Evolutionary conservation across 805 yeast genomes (phyloP).

Genomic region (Myxozyma geophila): DNA sequence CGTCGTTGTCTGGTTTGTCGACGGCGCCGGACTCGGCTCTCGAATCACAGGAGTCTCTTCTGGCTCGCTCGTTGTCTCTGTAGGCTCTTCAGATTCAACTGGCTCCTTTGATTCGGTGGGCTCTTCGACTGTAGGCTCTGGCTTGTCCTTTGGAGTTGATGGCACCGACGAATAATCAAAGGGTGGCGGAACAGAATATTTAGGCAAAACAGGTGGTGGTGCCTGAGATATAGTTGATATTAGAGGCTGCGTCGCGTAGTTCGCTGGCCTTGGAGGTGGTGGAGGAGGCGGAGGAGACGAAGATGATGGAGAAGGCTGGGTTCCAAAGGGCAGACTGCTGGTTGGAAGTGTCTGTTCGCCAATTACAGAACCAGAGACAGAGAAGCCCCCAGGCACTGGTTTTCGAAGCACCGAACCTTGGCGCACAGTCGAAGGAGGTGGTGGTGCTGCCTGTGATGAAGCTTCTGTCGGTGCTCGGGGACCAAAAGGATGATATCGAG

Average conservation of each 20-base stretch:
- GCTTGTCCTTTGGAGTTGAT: not conserved
- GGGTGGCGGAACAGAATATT: slow-evolving; percentile 14
- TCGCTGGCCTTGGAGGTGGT: slow-evolving; percentile 7
- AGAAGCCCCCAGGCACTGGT: slow-evolving; percentile 5
- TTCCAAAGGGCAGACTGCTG: not conserved
- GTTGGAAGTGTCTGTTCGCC: not conserved
- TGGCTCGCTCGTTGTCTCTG: not conserved
- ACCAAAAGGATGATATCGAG: slow-evolving; percentile 2
- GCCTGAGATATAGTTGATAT: not conserved
- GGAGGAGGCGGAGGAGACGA: slow-evolving; percentile 8
- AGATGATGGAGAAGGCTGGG: not conserved
- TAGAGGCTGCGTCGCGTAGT: not conserved
- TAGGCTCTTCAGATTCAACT: not conserved
- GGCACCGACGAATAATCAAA: slow-evolving; percentile 1
- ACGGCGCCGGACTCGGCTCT: slow-evolving; percentile 5
- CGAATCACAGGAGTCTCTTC: not conserved
- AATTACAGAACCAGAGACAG: not conserved
- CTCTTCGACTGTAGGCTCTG: not conserved
- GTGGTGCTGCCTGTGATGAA: not conserved
- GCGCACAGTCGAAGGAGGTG: not conserved
- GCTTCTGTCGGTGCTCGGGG: slow-evolving; percentile 1
- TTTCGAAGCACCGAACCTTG: slow-evolving; percentile 3
- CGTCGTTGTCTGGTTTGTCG: not conserved
- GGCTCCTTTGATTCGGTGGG: not conserved
- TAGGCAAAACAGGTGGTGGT: not conserved